Conservation (phyloP, 2,329 filamentous ascomycete species). For the Coniochaeta sp. region DNA sequence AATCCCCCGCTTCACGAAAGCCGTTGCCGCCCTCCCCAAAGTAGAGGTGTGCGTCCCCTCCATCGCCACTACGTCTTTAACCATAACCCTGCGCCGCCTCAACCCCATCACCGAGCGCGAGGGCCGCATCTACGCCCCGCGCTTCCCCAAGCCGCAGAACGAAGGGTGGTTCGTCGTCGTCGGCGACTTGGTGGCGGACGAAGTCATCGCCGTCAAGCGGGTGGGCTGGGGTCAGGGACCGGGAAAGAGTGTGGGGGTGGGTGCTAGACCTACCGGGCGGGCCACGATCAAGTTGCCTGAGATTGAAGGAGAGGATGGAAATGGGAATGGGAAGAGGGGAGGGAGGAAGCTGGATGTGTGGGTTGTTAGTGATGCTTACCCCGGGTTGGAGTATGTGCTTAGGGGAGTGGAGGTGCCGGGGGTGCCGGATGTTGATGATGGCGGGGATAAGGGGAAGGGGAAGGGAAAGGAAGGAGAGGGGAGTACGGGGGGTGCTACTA, state of each 20-base stretch:
- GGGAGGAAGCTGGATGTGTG: conserved; percentile 63
- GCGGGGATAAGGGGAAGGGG: conserved; percentile 28
- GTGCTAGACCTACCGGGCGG: conserved; percentile 43
- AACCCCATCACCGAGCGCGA: conserved; percentile 62
- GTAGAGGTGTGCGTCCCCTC: conserved; percentile 55
- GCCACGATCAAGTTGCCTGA: conserved; percentile 56
- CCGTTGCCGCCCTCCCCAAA: conserved; percentile 61
- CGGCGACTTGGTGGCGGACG: conserved; percentile 58
- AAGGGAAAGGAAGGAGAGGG: background rate
- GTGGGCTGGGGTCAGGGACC: conserved; percentile 58
- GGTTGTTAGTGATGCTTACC: conserved; percentile 82
- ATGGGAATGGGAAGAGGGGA: no score
- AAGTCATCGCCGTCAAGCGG: conserved; percentile 80
- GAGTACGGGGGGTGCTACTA: background rate
- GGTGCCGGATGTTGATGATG: conserved; percentile 40
- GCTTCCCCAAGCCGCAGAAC: conserved; percentile 88
- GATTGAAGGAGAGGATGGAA: conserved; percentile 26
- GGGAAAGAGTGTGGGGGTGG: conserved; percentile 25
- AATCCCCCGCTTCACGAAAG: conserved; percentile 46
- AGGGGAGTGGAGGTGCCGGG: conserved; percentile 45
- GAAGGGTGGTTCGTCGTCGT: conserved; percentile 90
- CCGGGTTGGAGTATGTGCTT: conserved; percentile 58
- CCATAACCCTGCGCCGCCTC: conserved; percentile 55
- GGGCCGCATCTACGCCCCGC: conserved; percentile 74
- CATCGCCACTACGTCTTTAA: conserved; percentile 56